A percentile compares a stretch with the other conserved stretches of the same genome.
Conservation (phyloP, 2,329 filamentous ascomycete species). For the Beauveria bassiana region DNA sequence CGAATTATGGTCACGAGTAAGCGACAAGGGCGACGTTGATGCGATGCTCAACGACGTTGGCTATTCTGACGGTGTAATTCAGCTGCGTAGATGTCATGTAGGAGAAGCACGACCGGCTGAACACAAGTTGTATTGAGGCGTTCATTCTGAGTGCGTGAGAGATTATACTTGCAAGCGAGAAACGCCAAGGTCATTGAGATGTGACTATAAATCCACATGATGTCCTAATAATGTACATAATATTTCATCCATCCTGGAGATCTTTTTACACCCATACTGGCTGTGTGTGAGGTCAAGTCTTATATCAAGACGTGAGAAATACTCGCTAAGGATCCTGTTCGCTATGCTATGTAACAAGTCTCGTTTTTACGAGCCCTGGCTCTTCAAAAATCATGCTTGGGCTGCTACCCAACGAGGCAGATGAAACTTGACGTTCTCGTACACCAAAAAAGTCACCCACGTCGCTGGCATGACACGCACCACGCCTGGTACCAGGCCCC, state of each 20-base stretch:
- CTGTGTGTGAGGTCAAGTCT: no score
- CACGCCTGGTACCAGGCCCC: slow-evolving; percentile 82
- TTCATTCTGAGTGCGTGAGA: no score
- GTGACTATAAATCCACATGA: no score
- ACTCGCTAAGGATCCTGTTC: not conserved
- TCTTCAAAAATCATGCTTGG: not conserved
- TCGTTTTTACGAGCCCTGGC: not conserved
- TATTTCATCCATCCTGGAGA: no score
- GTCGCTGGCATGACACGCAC: slow-evolving; percentile 87
- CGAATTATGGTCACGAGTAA: not conserved
- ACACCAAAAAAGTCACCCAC: slow-evolving; percentile 93
- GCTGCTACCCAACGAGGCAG: slow-evolving; percentile 38
- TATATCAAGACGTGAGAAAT: not conserved
- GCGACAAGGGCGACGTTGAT: not conserved
- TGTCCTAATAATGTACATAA: no score
- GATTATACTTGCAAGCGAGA: no score
- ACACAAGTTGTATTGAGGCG: no score
- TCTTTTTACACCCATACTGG: no score
- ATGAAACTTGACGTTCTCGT: slow-evolving; percentile 83
- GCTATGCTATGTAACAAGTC: not conserved
- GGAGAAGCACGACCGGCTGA: no score
- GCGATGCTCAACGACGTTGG: not conserved
- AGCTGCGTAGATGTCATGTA: not conserved
- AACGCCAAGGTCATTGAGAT: no score
- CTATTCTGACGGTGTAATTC: not conserved